Conservation (phyloP, 2,329 filamentous ascomycete species). For the Helotiales sp. region DNA sequence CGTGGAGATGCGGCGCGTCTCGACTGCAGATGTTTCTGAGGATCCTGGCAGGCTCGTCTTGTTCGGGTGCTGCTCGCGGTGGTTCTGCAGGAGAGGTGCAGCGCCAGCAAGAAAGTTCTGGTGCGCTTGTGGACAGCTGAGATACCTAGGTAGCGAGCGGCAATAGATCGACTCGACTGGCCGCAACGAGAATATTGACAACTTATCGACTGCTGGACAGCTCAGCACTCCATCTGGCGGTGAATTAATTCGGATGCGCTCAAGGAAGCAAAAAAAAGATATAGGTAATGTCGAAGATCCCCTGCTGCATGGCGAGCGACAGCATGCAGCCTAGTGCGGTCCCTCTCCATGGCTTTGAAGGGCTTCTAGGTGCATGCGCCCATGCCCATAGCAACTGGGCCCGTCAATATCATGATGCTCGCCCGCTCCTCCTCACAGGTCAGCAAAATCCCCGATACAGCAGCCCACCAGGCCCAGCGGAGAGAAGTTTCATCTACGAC, state of each 20-base stretch:
- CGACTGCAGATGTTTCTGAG: not conserved
- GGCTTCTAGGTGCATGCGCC: not conserved
- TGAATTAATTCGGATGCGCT: no score
- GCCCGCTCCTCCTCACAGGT: not conserved
- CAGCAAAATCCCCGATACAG: not conserved
- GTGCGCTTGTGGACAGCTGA: no score
- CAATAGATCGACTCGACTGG: not conserved
- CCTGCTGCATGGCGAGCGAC: not conserved
- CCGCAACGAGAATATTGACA: no score
- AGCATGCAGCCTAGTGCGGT: not conserved
- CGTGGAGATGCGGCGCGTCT: not conserved
- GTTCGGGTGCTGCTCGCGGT: not conserved
- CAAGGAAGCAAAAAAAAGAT: not conserved
- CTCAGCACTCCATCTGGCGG: not conserved
- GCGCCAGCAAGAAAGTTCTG: not conserved
- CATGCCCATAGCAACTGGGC: not conserved
- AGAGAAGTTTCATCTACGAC: conserved; percentile 6
- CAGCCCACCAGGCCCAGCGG: not conserved
- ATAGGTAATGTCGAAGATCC: not conserved
- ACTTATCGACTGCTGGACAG: no score
- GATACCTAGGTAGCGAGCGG: no score
- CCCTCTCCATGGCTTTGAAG: not conserved
- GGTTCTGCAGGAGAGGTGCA: not conserved
- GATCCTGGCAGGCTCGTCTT: not conserved
- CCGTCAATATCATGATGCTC: not conserved